phyloP scores from a whole-genome alignment of 176 grass and related monocot species.

The Carex scoparia region DNA sequence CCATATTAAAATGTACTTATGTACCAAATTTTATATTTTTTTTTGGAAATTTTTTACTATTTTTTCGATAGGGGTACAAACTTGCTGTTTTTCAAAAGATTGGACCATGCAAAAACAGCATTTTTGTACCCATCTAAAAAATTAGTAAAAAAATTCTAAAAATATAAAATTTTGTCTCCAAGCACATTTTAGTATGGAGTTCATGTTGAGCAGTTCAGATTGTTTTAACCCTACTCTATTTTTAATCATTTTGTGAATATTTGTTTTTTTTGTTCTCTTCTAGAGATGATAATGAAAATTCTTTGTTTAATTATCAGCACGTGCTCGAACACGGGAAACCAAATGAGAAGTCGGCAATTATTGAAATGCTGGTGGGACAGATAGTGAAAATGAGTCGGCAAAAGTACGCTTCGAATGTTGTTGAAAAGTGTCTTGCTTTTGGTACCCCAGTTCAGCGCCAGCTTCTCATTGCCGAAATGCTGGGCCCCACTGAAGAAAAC shows the following conservation, averaged over 20 bases:
- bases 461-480: conserved; percentile 44
- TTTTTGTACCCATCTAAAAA: no score
- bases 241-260: not conserved
- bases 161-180: no score
- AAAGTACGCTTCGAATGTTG: conserved; percentile 46
- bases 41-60: no score
- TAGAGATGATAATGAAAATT: not conserved
- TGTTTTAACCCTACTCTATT: no score
- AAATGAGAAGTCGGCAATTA: conserved; percentile 37
- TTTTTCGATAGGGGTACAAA: no score
- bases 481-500: conserved; percentile 51
- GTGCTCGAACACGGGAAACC: conserved; percentile 38
- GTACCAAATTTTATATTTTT: no score
- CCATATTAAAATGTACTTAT: no score
- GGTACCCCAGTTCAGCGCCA: conserved; percentile 34
- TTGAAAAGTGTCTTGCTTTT: conserved; percentile 40
- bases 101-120: no score
- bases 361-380: conserved; percentile 36
- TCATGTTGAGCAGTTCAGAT: no score
- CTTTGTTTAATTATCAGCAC: conserved; percentile 30
- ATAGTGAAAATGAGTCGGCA: conserved; percentile 52
- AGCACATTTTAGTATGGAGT: no score
- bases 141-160: no score
- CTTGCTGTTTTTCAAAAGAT: no score
- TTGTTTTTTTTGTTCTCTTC: not conserved